phyloP scores from a whole-genome alignment of 345 rosid genomes.

The Moringa oleifera region DNA sequence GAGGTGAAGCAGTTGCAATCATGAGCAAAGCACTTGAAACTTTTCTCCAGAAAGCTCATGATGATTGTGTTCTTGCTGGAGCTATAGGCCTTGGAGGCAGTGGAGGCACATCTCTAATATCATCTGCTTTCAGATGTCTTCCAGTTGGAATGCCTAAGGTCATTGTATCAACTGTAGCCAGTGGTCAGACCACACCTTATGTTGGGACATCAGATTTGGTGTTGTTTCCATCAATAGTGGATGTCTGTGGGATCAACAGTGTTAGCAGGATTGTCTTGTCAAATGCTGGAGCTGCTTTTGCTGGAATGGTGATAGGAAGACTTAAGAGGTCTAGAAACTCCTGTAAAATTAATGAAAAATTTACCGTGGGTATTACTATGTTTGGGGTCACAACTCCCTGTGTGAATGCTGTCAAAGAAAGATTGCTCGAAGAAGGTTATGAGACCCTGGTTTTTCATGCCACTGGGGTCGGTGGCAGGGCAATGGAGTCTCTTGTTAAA shows the following conservation, averaged over 20 bases:
- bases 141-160: constrained; percentile 76
- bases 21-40: constrained; percentile 64
- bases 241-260: constrained; percentile 83
- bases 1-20: constrained; percentile 61
- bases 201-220: constrained; percentile 84
- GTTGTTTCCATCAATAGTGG: constrained; percentile 78
- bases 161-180: constrained; percentile 87
- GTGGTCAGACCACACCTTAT: constrained; percentile 76
- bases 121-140: constrained; percentile 69
- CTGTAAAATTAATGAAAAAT: constrained; percentile 13
- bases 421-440: constrained; percentile 60
- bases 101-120: constrained; percentile 80
- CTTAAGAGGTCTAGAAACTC: constrained; percentile 24
- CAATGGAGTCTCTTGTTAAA: constrained; percentile 82
- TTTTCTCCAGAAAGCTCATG: constrained; percentile 38
- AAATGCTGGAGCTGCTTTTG: constrained; percentile 84
- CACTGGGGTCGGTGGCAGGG: constrained; percentile 90
- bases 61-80: constrained; percentile 48
- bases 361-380: constrained; percentile 84
- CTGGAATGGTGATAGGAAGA: constrained; percentile 82
- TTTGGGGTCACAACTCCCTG: constrained; percentile 94
- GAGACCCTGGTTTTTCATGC: constrained; percentile 93
- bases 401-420: constrained; percentile 59
- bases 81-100: constrained; percentile 81
- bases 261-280: constrained; percentile 76